phyloP scores from a whole-genome alignment of 2,329 filamentous ascomycete species.

The Aureobasidium sp. region DNA sequence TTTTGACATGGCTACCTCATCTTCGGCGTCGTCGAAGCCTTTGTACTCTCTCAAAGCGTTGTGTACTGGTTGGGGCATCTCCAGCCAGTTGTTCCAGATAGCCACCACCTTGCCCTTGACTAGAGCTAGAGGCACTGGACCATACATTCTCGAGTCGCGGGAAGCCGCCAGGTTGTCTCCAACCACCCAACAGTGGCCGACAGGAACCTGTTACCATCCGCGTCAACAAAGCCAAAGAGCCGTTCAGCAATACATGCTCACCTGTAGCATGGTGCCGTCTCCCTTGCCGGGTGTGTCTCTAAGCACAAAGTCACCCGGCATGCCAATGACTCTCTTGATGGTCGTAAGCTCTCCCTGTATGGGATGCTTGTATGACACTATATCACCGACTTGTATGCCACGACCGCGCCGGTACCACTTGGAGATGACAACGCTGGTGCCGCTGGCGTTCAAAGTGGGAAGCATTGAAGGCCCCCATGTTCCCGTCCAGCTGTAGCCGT shows the following conservation, averaged over 20 bases:
- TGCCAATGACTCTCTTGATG: conserved; percentile 63
- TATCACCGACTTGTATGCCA: conserved; percentile 64
- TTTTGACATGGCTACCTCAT: background rate
- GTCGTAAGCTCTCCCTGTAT: conserved; percentile 43
- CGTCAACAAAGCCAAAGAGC: background rate
- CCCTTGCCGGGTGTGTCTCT: conserved; percentile 48
- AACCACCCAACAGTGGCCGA: conserved; percentile 83
- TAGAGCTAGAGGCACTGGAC: conserved; percentile 75
- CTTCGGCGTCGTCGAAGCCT: background rate
- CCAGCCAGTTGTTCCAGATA: conserved; percentile 12
- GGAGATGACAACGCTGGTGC: conserved; percentile 61
- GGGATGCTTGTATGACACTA: conserved; percentile 72
- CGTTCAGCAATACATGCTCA: conserved; percentile 24
- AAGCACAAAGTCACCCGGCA: conserved; percentile 60
- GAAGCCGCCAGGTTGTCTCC: conserved; percentile 84
- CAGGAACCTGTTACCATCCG: conserved; percentile 57
- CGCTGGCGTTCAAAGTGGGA: conserved; percentile 63
- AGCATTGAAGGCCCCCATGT: conserved; percentile 78
- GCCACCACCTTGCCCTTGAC: conserved; percentile 73
- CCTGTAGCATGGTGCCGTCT: conserved; percentile 54
- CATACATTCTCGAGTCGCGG: conserved; percentile 77
- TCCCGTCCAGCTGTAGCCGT: conserved; percentile 52
- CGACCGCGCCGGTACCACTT: conserved; percentile 62
- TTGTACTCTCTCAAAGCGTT: background rate
- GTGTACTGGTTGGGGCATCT: conserved; percentile 6